phyloP scores from a whole-genome alignment of 768 basidiomycete genomes.

The Lentinula edodes region DNA sequence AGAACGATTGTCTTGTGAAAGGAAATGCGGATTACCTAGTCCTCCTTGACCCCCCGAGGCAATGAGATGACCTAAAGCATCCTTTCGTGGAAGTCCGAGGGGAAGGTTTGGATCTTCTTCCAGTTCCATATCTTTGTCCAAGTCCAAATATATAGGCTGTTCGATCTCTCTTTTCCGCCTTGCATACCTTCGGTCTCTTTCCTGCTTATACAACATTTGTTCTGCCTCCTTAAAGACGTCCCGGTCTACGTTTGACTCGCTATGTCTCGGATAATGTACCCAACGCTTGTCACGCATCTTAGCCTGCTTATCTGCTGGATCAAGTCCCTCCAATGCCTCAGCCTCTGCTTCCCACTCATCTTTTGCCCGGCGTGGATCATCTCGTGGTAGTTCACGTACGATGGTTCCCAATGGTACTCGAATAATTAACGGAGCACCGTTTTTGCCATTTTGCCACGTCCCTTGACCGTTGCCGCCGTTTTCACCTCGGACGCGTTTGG shows the following conservation, averaged over 20 bases:
- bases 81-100: slow-evolving; percentile 50
- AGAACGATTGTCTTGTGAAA: slow-evolving; percentile 59
- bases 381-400: slow-evolving; percentile 65
- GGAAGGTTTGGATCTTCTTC: slow-evolving; percentile 46
- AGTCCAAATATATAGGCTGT: slow-evolving; percentile 52
- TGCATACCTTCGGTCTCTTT: slow-evolving; percentile 50
- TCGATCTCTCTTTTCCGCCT: slow-evolving; percentile 34
- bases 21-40: slow-evolving; percentile 85
- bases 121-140: slow-evolving; percentile 46
- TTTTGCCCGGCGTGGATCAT: slow-evolving; percentile 58
- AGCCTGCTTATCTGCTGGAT: slow-evolving; percentile 40
- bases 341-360: slow-evolving; percentile 75
- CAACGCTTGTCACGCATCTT: slow-evolving; percentile 63
- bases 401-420: slow-evolving; percentile 89
- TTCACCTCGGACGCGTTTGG: slow-evolving; percentile 60
- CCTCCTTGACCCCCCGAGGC: slow-evolving; percentile 79
- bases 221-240: slow-evolving; percentile 74
- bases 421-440: slow-evolving; percentile 67
- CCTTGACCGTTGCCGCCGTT: slow-evolving; percentile 75
- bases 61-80: slow-evolving; percentile 57
- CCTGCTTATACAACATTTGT: slow-evolving; percentile 49
- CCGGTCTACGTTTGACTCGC: slow-evolving; percentile 56
- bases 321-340: slow-evolving; percentile 46
- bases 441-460: slow-evolving; percentile 80
- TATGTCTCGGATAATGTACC: slow-evolving; percentile 73